Evolutionary conservation across 2,329 filamentous ascomycete species (phyloP).

Genomic region (Exophiala lecanii-corni): DNA sequence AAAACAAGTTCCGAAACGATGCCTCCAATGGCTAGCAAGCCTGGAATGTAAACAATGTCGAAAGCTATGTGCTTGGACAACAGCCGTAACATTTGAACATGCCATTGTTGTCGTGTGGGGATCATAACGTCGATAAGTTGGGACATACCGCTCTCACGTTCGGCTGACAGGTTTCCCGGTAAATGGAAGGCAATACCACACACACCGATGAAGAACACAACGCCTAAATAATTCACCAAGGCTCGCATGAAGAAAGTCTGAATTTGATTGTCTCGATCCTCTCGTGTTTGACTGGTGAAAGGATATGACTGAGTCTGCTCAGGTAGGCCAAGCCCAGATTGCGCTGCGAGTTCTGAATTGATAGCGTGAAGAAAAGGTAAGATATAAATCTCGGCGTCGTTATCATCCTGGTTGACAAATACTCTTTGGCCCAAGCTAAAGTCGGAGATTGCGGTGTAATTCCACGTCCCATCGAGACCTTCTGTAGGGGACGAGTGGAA

Average conservation of each 20-base stretch:
- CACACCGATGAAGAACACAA: conserved; percentile 72
- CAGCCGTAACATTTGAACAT: conserved; percentile 70
- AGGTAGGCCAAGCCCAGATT: conserved; percentile 37
- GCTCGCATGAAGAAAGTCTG: conserved; percentile 64
- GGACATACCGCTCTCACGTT: conserved; percentile 80
- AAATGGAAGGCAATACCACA: conserved; percentile 81
- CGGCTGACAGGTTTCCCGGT: conserved; percentile 76
- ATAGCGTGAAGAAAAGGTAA: conserved; percentile 77
- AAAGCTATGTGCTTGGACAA: conserved; percentile 75
- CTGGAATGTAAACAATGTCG: conserved; percentile 70
- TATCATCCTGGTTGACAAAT: conserved; percentile 57
- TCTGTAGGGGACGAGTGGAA: conserved; percentile 71
- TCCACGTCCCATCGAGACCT: conserved; percentile 64
- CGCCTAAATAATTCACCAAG: conserved; percentile 68
- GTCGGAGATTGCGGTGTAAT: conserved; percentile 77
- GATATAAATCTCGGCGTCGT: conserved; percentile 72
- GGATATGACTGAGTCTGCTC: conserved; percentile 57
- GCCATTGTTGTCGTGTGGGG: conserved; percentile 66
- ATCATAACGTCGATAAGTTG: conserved; percentile 88
- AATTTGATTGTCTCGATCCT: conserved; percentile 62
- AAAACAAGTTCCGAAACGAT: conserved; percentile 62
- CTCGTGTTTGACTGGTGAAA: conserved; percentile 65
- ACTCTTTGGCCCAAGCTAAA: conserved; percentile 62
- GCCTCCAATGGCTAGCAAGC: conserved; percentile 70
- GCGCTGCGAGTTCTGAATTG: conserved; percentile 60